Base-by-base conservation (phyloP, 495 filamentous ascomycete species). In the Hypoxylon fragiforme region DNA sequence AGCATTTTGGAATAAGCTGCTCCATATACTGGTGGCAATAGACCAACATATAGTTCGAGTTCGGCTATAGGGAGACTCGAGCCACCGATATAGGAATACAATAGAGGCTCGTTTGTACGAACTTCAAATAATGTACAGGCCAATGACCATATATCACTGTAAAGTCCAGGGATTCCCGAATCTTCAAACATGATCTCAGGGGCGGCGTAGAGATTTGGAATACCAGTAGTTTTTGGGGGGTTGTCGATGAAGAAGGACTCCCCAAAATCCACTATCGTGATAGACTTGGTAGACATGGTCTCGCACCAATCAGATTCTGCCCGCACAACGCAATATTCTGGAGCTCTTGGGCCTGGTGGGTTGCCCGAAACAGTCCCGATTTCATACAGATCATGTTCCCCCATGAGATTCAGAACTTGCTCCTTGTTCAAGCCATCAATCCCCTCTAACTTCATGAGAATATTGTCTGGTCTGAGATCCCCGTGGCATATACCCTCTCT, bases 201-300 rank as follows among this genome's bases (percentile, higher is more conserved):
- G 11, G 66, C 35, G 1, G 60, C 58, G n/a, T 52, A 67, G 0
- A 50, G 0, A 6, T 31, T 5, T 6, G 64, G 59, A 19, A 63
- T 56, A 0, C 66, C 58, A 0, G 56, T 62, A 6, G 30, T 14
- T 0, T 30, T 5, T 0, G 58, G 53, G 0, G 52, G 47, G 2
- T n/a, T 13, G 0, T 35, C 21, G 37, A 11, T 1, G 5, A 32
- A 38, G 35, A 62, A 69, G 0, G 68, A 59, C 12, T 68, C 51
- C 0, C 67, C 67, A 31, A 65, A 67, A 43, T 71, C 69, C 12
- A 60, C 36, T 3, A 71, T 34, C 32, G 57, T 48, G 7, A 68
- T 44, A 0, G 59, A 50, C 0, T 31, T 37, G 0, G 40, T 46
- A 12, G 12, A 26, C 1, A 60, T 2, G 0, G 9, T 50, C 20